Evolutionary conservation across 352 stramenopile species (phyloP), one percentile per base, ranked within the genome.

Genomic region (Pythium brachiatum): DNA sequence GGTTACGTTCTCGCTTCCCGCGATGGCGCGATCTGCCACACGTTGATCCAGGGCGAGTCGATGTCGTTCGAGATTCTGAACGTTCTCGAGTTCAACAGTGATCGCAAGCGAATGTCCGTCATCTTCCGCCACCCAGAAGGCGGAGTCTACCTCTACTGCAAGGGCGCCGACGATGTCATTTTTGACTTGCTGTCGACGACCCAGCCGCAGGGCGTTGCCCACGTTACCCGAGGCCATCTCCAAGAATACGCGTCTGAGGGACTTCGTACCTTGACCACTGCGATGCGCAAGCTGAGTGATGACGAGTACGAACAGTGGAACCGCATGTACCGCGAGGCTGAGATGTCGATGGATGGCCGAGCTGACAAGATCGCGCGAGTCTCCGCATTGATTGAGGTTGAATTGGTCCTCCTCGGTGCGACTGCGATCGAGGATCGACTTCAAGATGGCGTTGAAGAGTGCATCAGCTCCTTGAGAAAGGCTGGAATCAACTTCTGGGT

Each of bases 61-160:
- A 75, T 87, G 78, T 90, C 82, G 20, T 99, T 94, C 79, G 74
- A 93, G 57, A 90, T 99, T 57, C 72, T 99, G 53, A 97, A 98
- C 50, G 86, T 99, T 6, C 96, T 99, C 51, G 97, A 99, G 70
- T 99, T 99, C 79, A 98, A 98, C 71, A 98, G 92, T 53, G 89
- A 98, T 53, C 81, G 98, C 13, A 99, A 99, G 75, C 79, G 98
- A 57, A 99, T 99, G 97, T 99, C 94, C 20, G 91, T 99, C 34
- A 78, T 99, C 32, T 88, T 98, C 27, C 81, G 94, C 26, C 78
- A 92, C 27, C 77, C 78, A 0, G 79, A 89, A 34, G 86, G 80
- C 20, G 73, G 72, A 47, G 81, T 97, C 13, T 69, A 83, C 15
- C 67, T 97, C 18, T 92, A 92, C 57, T 96, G 88, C 68, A 95